Evolutionary conservation across 2,329 filamentous ascomycete species (phyloP).

Genomic region (Penicillium griseofulvum): DNA sequence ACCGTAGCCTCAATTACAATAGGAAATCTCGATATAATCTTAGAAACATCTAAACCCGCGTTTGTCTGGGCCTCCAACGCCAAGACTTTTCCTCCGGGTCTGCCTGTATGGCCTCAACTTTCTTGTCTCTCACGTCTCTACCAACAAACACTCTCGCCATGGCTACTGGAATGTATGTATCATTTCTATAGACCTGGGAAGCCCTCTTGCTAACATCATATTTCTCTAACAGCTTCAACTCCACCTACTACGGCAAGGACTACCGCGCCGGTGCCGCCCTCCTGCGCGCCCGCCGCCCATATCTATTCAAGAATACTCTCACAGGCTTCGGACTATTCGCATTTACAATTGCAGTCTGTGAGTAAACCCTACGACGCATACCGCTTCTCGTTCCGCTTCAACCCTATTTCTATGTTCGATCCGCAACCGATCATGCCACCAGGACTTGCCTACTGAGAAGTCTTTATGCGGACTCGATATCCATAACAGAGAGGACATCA

Average conservation of each 20-base stretch:
- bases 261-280: conserved; percentile 84
- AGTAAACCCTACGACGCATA: conserved; percentile 37
- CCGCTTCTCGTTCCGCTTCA: background rate
- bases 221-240: conserved; percentile 54
- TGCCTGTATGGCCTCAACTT: conserved; percentile 12
- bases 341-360: conserved; percentile 85
- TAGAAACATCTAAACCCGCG: background rate
- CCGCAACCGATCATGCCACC: conserved; percentile 7
- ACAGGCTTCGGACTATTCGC: conserved; percentile 73
- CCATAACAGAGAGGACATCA: background rate
- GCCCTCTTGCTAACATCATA: conserved; percentile 2
- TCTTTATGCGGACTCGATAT: background rate
- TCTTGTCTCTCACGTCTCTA: conserved; percentile 2
- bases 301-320: conserved; percentile 82
- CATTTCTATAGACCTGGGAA: background rate
- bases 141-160: conserved; percentile 13
- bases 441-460: background rate
- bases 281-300: conserved; percentile 86
- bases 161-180: conserved; percentile 26
- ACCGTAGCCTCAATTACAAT: background rate
- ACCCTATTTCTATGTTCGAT: background rate
- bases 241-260: conserved; percentile 88
- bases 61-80: conserved; percentile 9
- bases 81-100: conserved; percentile 21
- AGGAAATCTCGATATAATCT: background rate